Evolutionary conservation across 345 rosid genomes (phyloP), one percentile per base, ranked within the genome.

Genomic region (Rhodamnia argentea): DNA sequence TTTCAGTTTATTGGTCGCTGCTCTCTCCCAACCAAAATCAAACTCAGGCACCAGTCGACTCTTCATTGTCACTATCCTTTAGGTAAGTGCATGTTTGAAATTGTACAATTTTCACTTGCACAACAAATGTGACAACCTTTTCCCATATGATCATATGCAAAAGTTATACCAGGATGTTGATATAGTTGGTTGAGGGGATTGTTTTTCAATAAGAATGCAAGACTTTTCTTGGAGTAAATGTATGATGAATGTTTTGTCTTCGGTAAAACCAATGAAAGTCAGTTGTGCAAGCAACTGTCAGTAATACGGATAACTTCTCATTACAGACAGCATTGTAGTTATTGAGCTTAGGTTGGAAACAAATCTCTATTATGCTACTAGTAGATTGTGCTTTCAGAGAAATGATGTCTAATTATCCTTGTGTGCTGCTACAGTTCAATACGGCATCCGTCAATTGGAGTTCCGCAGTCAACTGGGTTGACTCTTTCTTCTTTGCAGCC

Each of bases 1-100:
- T 86, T 88, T 81, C 94, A 95, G 99, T 94, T 60, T 92, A 94
- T 85, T 96, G 97, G 98, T 93, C 99, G 13, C 87, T 96, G 42
- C 94, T 96, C 37, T 92, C 98, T 81, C 93, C 97, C 53, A 90
- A 89, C 82, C 92, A 93, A 87, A 95, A 83, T 51, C 89, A 93
- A 89, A 57, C 89, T 76, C 92, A 86, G 44, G 40, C 93, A 10
- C 93, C 94, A 15, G 95, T 93, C 78, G 97, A 96, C 87, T 93
- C 98, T 87, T 90, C 96, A 82, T 86, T 95, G 87, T 95, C 98
- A 84, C 88, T 94, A 83, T 94, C 98, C 3, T 96, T 94, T 93
- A 93, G 98, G 99, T 94, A 40, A 91, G 91, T 89, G 83, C 51
- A 42, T 14, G 15, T 44, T 52, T 52, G 50, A 11, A 37, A 52